These are phyloP conservation scores for Globisporangium radiosum DNA, from an alignment of 352 stramenopile genomes.

Conservation along the genomic window DNA sequence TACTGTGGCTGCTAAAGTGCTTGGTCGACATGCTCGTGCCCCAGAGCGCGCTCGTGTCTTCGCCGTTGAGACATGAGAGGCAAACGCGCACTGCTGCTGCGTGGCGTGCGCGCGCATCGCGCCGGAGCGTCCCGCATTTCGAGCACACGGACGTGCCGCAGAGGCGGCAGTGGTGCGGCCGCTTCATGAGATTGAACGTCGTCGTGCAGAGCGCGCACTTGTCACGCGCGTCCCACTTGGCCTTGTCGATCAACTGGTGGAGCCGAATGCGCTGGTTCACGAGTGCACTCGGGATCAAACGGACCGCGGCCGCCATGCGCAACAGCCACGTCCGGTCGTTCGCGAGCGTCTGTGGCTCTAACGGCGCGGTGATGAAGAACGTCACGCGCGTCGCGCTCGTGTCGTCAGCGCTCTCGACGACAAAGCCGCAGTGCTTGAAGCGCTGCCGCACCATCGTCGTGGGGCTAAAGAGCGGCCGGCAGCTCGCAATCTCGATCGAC, in stretches of 20 bases:
- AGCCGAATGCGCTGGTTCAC: conserved; percentile 65
- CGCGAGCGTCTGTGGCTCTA: conserved; percentile 29
- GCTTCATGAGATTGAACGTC: conserved; percentile 62
- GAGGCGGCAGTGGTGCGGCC: conserved; percentile 73
- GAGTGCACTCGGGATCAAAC: conserved; percentile 54
- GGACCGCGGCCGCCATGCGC: conserved; percentile 44
- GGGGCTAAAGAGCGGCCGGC: conserved; percentile 38
- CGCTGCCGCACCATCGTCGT: conserved; percentile 36
- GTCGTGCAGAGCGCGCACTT: conserved; percentile 57
- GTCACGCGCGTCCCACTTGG: conserved; percentile 47
- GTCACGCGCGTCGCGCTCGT: conserved; percentile 61
- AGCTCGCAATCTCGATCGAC: conserved; percentile 52
- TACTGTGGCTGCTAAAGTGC: conserved; percentile 10
- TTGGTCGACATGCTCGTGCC: conserved; percentile 32
- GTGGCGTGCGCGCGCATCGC: conserved; percentile 19
- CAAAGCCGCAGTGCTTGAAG: conserved; percentile 63
- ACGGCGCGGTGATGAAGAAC: conserved; percentile 60
- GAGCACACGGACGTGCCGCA: conserved; percentile 68
- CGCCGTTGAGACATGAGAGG: conserved; percentile 64
- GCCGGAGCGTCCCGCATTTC: conserved; percentile 64
- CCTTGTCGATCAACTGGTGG: conserved; percentile 55
- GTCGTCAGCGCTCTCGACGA: conserved; percentile 66
- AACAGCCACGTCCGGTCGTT: conserved; percentile 50
- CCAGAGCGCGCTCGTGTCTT: conserved; percentile 33
- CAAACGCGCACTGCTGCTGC: conserved; percentile 46